Evolutionary conservation across 495 filamentous ascomycete species (phyloP).

Genomic region (Choiromyces venosus): DNA sequence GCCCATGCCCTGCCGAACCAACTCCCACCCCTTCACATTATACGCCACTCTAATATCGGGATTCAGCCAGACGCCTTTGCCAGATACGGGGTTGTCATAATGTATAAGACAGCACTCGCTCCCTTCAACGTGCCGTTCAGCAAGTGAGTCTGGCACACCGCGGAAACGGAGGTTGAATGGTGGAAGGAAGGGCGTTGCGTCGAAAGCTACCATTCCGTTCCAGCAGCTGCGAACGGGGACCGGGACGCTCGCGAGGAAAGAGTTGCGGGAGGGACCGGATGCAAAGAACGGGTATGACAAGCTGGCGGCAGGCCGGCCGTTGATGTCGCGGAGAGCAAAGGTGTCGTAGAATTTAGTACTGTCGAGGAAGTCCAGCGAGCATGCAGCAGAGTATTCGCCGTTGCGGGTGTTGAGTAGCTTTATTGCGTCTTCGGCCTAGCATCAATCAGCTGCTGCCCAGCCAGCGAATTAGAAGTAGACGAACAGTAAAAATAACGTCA

Average conservation of each 20-base stretch:
- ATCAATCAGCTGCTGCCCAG: constrained; percentile 2
- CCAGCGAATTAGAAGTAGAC: constrained; percentile 20
- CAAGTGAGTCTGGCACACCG: constrained; percentile 64
- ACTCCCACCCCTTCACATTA: constrained; percentile 53
- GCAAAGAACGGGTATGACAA: constrained; percentile 76
- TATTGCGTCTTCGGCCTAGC: constrained; percentile 59
- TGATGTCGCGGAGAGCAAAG: constrained; percentile 70
- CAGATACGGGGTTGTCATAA: constrained; percentile 57
- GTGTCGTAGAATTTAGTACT: constrained; percentile 73
- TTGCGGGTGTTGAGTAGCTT: constrained; percentile 66
- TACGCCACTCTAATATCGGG: constrained; percentile 74
- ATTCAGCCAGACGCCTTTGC: constrained; percentile 68
- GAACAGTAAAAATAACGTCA: constrained; percentile 67
- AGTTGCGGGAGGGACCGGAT: constrained; percentile 53
- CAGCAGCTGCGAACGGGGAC: constrained; percentile 73
- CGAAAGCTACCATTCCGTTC: constrained; percentile 70
- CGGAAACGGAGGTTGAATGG: constrained; percentile 56
- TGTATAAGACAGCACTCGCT: constrained; percentile 83
- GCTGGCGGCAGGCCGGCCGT: constrained; percentile 57
- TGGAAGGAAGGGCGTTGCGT: constrained; percentile 56
- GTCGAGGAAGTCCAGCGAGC: constrained; percentile 68
- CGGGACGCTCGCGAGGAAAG: constrained; percentile 52
- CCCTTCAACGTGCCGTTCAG: constrained; percentile 63
- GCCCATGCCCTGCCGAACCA: constrained; percentile 44
- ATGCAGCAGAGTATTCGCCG: constrained; percentile 72